Conservation (phyloP, 2,329 filamentous ascomycete genomes). For the Colletotrichum horii region DNA sequence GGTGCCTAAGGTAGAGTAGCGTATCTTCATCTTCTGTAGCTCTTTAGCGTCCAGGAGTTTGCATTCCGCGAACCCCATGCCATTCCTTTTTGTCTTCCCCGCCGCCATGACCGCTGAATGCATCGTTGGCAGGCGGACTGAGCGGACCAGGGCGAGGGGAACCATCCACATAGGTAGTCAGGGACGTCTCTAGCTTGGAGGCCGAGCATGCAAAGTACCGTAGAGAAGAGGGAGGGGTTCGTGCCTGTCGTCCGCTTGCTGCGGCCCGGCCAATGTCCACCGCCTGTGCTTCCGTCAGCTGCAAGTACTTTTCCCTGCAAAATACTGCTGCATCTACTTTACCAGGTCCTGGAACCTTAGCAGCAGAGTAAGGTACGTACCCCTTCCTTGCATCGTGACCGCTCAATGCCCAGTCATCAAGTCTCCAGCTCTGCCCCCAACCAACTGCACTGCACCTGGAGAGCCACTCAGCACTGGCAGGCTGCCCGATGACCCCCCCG, state of each 20-base stretch:
- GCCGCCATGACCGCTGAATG: not conserved
- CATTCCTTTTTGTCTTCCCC: not conserved
- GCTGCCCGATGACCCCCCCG: not conserved
- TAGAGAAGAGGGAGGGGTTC: not conserved
- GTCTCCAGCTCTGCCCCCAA: not conserved
- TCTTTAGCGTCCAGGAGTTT: not conserved
- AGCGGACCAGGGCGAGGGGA: not conserved
- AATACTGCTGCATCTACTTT: not conserved
- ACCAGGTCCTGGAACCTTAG: no score
- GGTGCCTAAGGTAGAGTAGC: no score
- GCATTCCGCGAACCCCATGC: not conserved
- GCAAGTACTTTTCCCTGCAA: not conserved
- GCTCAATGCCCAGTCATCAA: not conserved
- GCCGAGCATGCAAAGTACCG: no score
- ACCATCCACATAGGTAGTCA: not conserved
- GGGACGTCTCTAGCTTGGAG: not conserved
- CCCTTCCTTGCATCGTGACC: not conserved
- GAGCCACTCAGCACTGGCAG: not conserved
- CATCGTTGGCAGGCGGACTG: not conserved
- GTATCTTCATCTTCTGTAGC: not conserved
- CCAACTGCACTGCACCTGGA: not conserved
- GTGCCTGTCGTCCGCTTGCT: not conserved
- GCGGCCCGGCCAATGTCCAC: not conserved
- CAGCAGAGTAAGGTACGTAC: no score
- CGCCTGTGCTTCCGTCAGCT: not conserved